Percentiles rank a stretch among this genome's conserved stretches.
Evolutionary conservation across 768 basidiomycete species (phyloP).

Genomic region (Vararia minispora): DNA sequence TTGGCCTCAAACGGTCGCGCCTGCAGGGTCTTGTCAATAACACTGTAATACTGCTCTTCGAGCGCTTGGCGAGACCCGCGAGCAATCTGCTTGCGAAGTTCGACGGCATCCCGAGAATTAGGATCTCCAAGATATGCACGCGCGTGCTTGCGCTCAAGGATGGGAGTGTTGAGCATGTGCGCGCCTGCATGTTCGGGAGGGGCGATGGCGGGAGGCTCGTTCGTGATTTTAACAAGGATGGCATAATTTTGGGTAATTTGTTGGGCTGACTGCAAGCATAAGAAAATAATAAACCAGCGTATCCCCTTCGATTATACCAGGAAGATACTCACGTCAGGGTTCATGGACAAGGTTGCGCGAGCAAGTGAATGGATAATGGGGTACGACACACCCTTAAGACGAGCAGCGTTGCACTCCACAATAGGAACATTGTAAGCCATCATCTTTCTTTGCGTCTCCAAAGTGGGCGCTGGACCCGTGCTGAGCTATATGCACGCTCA

Average conservation of each 20-base stretch:
- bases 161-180: slow-evolving; percentile 69
- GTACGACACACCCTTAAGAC: slow-evolving; percentile 61
- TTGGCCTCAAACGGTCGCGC: slow-evolving; percentile 74
- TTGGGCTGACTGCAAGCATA: slow-evolving; percentile 29
- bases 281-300: neutral
- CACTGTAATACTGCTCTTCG: slow-evolving; percentile 83
- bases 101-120: slow-evolving; percentile 53
- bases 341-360: slow-evolving; percentile 51
- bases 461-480: slow-evolving; percentile 42
- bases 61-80: slow-evolving; percentile 70
- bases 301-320: neutral
- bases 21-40: slow-evolving; percentile 74
- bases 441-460: slow-evolving; percentile 91
- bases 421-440: slow-evolving; percentile 88
- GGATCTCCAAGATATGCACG: slow-evolving; percentile 58
- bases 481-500: slow-evolving; percentile 23
- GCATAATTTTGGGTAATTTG: slow-evolving; percentile 66
- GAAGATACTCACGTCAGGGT: slow-evolving; percentile 38
- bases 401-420: slow-evolving; percentile 61
- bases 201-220: slow-evolving; percentile 64
- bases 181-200: slow-evolving; percentile 72
- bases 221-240: slow-evolving; percentile 64
- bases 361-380: slow-evolving; percentile 66
- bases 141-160: slow-evolving; percentile 78
- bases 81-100: slow-evolving; percentile 63